Evolutionary conservation across 345 rosid genomes (phyloP).

Genomic region (Excoecaria cochinchinensis): DNA sequence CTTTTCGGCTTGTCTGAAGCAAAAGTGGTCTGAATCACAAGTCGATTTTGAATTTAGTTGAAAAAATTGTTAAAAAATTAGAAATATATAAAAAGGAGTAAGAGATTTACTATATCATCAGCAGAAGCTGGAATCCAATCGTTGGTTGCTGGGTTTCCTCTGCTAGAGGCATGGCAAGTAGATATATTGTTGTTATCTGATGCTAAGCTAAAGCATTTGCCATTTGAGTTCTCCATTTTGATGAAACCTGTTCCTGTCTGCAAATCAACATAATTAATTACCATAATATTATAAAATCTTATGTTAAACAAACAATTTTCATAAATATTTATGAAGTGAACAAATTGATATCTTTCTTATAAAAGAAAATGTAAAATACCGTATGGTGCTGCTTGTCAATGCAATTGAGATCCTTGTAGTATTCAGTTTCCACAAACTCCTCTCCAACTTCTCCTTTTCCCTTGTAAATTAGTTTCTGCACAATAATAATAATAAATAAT

Average conservation of each 20-base stretch:
- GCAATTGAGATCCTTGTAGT: slow-evolving; percentile 57
- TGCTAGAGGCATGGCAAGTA: slow-evolving; percentile 42
- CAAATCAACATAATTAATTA: slow-evolving; percentile 3
- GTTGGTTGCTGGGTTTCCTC: slow-evolving; percentile 73
- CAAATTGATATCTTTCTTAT: neutral
- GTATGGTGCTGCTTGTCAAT: slow-evolving; percentile 65
- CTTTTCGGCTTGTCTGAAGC: slow-evolving; percentile 64
- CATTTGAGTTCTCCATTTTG: slow-evolving; percentile 31
- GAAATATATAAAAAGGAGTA: too few relatives aligned
- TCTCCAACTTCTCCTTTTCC: slow-evolving; percentile 37
- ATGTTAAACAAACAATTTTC: neutral
- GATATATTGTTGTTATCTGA: slow-evolving; percentile 21
- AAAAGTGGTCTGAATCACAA: slow-evolving; percentile 27
- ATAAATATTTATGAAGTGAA: neutral
- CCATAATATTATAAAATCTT: neutral
- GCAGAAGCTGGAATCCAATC: slow-evolving; percentile 60
- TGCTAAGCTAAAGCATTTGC: slow-evolving; percentile 32
- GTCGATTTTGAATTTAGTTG: too few relatives aligned
- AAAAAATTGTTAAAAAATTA: too few relatives aligned
- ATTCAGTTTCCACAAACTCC: slow-evolving; percentile 65
- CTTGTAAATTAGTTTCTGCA: slow-evolving; percentile 36
- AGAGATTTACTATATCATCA: slow-evolving; percentile 32
- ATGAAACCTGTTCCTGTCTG: slow-evolving; percentile 81
- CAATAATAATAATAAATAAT: too few relatives aligned
- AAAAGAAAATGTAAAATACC: slow-evolving; percentile 21